Conservation (phyloP, 768 basidiomycete genomes). For the Megacollybia marginata region DNA sequence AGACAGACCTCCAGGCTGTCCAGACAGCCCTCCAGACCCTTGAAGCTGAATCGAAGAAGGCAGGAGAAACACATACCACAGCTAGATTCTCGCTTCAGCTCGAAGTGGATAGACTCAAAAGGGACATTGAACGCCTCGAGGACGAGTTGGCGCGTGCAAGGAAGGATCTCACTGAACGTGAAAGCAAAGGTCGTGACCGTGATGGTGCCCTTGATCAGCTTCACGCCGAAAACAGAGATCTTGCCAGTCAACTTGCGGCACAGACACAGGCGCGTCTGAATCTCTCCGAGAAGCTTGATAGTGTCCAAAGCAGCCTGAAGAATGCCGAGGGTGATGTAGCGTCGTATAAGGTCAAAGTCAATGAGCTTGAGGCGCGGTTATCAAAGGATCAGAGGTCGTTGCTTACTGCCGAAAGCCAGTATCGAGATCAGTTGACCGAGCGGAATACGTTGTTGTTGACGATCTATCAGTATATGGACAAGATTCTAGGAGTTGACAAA, state of each 20-base stretch:
- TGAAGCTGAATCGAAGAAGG: conserved; percentile 70
- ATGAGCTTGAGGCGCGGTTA: conserved; percentile 73
- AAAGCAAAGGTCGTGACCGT: conserved; percentile 57
- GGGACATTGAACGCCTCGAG: conserved; percentile 77
- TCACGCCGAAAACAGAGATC: conserved; percentile 73
- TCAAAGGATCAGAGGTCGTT: conserved; percentile 76
- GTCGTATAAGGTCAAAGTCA: conserved; percentile 49
- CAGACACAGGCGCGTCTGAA: conserved; percentile 87
- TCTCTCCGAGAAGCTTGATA: conserved; percentile 84
- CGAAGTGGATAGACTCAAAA: conserved; percentile 78
- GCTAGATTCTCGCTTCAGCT: conserved; percentile 84
- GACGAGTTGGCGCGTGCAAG: conserved; percentile 69
- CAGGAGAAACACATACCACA: conserved; percentile 79
- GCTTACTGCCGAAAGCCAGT: conserved; percentile 67
- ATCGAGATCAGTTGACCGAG: conserved; percentile 89
- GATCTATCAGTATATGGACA: conserved; percentile 93
- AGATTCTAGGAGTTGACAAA: conserved; percentile 85
- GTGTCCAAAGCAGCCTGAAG: conserved; percentile 51
- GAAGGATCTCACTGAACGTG: conserved; percentile 61
- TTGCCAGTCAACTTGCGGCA: conserved; percentile 69
- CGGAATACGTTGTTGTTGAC: conserved; percentile 86
- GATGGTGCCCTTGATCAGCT: conserved; percentile 70
- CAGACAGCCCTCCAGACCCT: conserved; percentile 63
- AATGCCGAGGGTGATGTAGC: conserved; percentile 63
- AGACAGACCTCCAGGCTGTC: conserved; percentile 66